A percentile compares a stretch with the other conserved stretches of the same genome.
phyloP scores from a whole-genome alignment of 2,329 filamentous ascomycete species.

The Aspergillus intermedius region DNA sequence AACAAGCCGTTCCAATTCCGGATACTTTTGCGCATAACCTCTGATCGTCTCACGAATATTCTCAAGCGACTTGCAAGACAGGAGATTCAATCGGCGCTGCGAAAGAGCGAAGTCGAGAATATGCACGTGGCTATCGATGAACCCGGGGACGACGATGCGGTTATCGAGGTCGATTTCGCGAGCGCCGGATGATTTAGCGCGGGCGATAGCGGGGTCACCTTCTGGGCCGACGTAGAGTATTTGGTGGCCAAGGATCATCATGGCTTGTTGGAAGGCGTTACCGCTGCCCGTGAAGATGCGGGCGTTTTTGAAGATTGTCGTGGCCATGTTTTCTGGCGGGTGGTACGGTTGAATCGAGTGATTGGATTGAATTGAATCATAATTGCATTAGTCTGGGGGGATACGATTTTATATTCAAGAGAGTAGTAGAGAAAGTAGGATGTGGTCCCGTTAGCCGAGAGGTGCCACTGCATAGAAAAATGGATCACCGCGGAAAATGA shows the following conservation, averaged over 20 bases:
- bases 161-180: constrained; percentile 29
- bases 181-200: constrained; percentile 15
- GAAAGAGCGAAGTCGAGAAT: constrained; percentile 46
- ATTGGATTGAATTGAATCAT: not conserved
- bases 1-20: constrained; percentile 36
- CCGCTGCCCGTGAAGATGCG: constrained; percentile 24
- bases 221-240: constrained; percentile 38
- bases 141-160: constrained; percentile 39
- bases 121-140: constrained; percentile 48
- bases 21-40: constrained; percentile 35
- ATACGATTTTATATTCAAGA: too few relatives aligned
- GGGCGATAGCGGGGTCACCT: constrained; percentile 16
- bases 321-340: not conserved
- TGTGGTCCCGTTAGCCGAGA: too few relatives aligned
- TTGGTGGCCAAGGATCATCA: constrained; percentile 36
- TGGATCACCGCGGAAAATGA: not conserved
- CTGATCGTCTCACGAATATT: constrained; percentile 40
- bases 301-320: constrained; percentile 25
- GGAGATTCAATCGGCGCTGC: constrained; percentile 39
- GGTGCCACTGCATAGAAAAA: too few relatives aligned
- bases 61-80: constrained; percentile 36
- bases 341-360: not conserved
- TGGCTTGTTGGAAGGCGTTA: constrained; percentile 23
- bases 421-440: too few relatives aligned
- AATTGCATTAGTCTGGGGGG: too few relatives aligned